Conservation (phyloP, 192 early-diverging fungal species). For the Rhizophlyctis rosea region DNA sequence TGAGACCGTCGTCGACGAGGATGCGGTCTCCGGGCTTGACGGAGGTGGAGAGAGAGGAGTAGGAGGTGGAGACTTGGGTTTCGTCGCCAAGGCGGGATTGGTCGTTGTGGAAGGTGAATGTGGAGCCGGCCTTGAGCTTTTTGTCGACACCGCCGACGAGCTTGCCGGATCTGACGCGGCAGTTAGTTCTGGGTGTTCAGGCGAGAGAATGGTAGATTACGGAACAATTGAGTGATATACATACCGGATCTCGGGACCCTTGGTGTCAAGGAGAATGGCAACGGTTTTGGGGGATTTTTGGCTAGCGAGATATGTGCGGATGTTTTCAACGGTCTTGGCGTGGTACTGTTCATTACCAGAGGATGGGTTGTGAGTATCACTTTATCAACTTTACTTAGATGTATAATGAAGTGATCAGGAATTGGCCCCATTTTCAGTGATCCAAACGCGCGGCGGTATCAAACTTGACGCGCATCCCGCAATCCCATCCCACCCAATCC, state of each 20-base stretch:
- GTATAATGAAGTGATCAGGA: not conserved
- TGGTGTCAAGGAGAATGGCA: slow-evolving; percentile 56
- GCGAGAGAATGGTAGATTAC: too few species aligned
- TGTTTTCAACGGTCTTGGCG: slow-evolving; percentile 43
- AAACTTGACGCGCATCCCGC: not conserved
- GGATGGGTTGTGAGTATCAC: not conserved
- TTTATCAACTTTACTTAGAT: not conserved
- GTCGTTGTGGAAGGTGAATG: slow-evolving; percentile 55
- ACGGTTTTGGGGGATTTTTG: slow-evolving; percentile 39
- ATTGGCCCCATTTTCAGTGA: not conserved
- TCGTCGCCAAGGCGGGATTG: slow-evolving; percentile 43
- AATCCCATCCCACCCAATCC: not conserved
- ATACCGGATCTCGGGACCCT: slow-evolving; percentile 54
- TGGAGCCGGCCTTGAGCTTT: slow-evolving; percentile 38
- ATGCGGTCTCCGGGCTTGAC: slow-evolving; percentile 47
- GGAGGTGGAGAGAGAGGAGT: slow-evolving; percentile 38
- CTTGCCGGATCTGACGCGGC: slow-evolving; percentile 52
- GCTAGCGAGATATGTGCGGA: slow-evolving; percentile 35
- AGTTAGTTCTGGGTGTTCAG: not conserved
- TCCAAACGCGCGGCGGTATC: not conserved
- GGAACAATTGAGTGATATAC: not conserved
- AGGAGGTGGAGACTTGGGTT: slow-evolving; percentile 48
- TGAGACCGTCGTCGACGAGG: slow-evolving; percentile 53
- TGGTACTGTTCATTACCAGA: slow-evolving; percentile 51
- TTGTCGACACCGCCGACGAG: slow-evolving; percentile 44